These are phyloP conservation scores for Quercus alba DNA, from an alignment of 306 rosid genomes.

Conservation along the genomic window DNA sequence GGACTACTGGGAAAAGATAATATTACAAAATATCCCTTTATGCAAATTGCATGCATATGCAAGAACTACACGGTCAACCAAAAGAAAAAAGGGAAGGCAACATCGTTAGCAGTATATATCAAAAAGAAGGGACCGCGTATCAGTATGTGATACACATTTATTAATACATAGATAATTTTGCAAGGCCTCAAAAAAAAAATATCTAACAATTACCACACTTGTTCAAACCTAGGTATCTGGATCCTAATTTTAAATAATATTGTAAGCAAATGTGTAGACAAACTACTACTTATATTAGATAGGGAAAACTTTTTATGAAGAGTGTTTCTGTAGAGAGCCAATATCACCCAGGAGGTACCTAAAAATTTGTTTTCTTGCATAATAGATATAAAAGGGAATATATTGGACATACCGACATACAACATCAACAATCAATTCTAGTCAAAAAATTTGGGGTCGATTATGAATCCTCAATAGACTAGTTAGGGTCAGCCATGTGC, in stretches of 20 bases:
- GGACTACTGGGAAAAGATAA: not conserved
- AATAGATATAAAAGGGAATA: not conserved
- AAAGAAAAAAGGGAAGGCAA: not conserved
- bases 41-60: not conserved
- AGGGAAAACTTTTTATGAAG: not conserved
- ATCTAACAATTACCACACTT: not conserved
- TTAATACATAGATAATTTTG: not conserved
- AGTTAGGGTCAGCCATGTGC: too few species aligned
- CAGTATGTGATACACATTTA: not conserved
- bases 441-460: too few species aligned
- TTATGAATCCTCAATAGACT: too few species aligned
- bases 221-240: not conserved
- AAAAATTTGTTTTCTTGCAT: not conserved
- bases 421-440: too few species aligned
- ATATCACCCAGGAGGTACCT: not conserved
- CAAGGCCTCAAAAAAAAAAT: not conserved
- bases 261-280: not conserved
- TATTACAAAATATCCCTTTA: slow-evolving; percentile 3
- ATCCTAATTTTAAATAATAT: not conserved
- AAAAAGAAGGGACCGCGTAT: not conserved
- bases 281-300: not conserved
- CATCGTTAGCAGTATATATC: not conserved
- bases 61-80: not conserved
- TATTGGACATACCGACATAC: not conserved
- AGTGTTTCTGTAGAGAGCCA: not conserved